phyloP scores from a whole-genome alignment of 768 basidiomycete species.

The Xerocomus spinulosus region DNA sequence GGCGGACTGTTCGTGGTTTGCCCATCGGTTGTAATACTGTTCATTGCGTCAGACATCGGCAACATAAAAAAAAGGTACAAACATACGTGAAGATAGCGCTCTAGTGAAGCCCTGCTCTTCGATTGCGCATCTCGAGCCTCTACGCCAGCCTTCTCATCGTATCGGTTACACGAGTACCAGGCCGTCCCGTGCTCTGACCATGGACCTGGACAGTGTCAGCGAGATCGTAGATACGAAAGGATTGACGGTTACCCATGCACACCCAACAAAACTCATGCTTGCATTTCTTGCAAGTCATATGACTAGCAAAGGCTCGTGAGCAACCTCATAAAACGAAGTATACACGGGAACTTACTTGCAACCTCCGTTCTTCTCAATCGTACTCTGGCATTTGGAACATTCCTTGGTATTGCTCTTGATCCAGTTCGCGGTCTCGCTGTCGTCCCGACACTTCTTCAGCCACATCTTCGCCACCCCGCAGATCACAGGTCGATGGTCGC shows the following conservation, averaged over 20 bases:
- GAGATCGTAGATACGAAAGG: constrained; percentile 10
- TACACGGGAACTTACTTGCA: constrained; percentile 86
- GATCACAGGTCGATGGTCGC: constrained; percentile 88
- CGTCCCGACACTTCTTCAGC: constrained; percentile 96
- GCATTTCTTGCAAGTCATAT: constrained; percentile 99
- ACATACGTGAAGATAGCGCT: constrained; percentile 93
- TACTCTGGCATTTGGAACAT: constrained; percentile 91
- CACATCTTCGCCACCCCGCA: constrained; percentile 88
- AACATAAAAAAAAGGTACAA: background rate
- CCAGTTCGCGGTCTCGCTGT: constrained; percentile 99
- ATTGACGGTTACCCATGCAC: constrained; percentile 74
- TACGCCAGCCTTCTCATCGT: constrained; percentile 85
- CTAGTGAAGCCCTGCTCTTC: constrained; percentile 81
- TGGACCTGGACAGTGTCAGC: constrained; percentile 54
- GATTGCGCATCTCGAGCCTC: constrained; percentile 92
- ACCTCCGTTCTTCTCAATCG: constrained; percentile 99
- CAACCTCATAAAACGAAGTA: constrained; percentile 36
- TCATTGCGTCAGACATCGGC: background rate
- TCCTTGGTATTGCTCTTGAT: constrained; percentile 99
- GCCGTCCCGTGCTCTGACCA: constrained; percentile 97
- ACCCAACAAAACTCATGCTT: constrained; percentile 99
- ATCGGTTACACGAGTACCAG: constrained; percentile 98
- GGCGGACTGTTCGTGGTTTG: constrained; percentile 99
- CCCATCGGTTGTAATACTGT: constrained; percentile 99
- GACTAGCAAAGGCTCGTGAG: constrained; percentile 47